phyloP scores from a whole-genome alignment of 2,329 filamentous ascomycete genomes.

The Botrytis hyacinthi region DNA sequence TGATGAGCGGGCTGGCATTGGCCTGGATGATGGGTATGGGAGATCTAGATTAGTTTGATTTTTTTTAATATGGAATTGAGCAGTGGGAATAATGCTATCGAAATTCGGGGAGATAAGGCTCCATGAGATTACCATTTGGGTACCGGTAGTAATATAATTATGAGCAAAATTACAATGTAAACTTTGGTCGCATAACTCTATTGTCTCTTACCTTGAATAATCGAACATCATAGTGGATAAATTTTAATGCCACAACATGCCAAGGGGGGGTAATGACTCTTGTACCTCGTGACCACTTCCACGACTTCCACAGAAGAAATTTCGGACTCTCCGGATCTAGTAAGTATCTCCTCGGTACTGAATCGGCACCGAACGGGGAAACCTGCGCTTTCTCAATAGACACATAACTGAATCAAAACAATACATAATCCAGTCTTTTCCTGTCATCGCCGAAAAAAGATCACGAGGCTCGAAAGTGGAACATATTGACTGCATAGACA shows the following conservation, averaged over 20 bases:
- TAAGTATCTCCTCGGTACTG: neutral
- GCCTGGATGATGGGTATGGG: neutral
- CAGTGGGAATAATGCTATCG: too few relatives aligned
- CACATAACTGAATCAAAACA: neutral
- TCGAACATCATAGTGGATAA: neutral
- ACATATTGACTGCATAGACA: neutral
- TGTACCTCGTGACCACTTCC: neutral
- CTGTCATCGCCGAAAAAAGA: neutral
- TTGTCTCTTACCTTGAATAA: neutral
- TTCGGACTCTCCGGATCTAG: neutral
- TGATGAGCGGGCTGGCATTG: neutral
- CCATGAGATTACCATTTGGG: neutral
- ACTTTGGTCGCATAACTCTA: neutral
- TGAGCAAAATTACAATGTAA: neutral
- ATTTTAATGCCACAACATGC: neutral
- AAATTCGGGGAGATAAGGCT: too few relatives aligned
- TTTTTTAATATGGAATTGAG: neutral
- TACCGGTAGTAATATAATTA: neutral
- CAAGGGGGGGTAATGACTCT: neutral
- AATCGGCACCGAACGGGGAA: neutral
- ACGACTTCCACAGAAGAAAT: neutral
- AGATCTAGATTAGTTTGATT: constrained; percentile 4
- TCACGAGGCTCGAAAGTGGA: neutral
- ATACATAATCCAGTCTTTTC: neutral
- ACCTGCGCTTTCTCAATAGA: neutral